Base-by-base conservation (phyloP, 73 alveolate genomes). In the Durusdinium trenchii region DNA sequence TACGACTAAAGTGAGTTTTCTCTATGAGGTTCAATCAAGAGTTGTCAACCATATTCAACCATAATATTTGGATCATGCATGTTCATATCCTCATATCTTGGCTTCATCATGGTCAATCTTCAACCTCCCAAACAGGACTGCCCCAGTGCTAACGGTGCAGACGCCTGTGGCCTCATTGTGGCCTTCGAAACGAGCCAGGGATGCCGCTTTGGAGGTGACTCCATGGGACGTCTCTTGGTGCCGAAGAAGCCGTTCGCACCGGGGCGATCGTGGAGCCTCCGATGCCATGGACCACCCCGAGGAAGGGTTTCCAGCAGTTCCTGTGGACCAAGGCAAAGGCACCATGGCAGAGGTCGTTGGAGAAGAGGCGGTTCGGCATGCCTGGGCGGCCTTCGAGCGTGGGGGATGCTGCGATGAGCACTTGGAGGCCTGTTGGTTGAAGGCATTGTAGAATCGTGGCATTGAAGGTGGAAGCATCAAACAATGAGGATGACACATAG, bases 151-250 rank as follows among this genome's bases (percentile, higher is more conserved):
- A 69, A 91, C 9, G 76, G 76, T 48, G 76, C 60, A 3, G 97
- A 91, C 38, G 97, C 97, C 47, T 91, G 97, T 36, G 97, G 97
- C 61, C 78, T 91, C 16, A 89, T 91, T 52, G 78, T 91, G 60
- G 60, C 57, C 9, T 52, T 91, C 45, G 32, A 60, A 23, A 69
- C 54, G 28, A 50, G 64, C 43, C 36, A 54, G 43, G 78, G 76
- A 26, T 67, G 97, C 69, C 12, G 36, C 87, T 91, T 91, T 42
- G 97, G 89, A 20, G 97, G 97, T 16, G 97, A 91, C 57, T 91
- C 97, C 42, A 91, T 91, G 97, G 97, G 97, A 6, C 69, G 97
- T 28, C n/a, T 0, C 69, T 45, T n/a, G 87, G 43, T 26, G 85
- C 12, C 5, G 2, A 1, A 73, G 18, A 48, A n/a, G 12, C 85